A percentile compares a stretch with the other conserved stretches of the same genome.
phyloP scores from a whole-genome alignment of 73 alveolate species.

The Loxodes magnus region DNA sequence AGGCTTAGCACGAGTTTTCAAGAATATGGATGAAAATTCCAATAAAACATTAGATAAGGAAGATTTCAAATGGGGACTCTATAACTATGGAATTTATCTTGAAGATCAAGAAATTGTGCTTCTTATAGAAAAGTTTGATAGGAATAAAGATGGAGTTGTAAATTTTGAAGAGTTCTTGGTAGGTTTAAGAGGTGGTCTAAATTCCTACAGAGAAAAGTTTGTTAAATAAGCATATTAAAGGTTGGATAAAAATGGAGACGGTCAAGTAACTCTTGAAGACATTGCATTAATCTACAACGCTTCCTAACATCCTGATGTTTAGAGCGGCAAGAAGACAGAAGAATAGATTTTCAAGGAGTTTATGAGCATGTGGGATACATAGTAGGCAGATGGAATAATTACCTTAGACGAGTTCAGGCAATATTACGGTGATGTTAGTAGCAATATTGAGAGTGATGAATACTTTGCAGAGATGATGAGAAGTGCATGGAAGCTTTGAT shows the following conservation, averaged over 20 bases:
- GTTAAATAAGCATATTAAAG: slow-evolving; percentile 55
- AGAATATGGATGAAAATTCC: slow-evolving; percentile 54
- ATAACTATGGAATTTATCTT: slow-evolving; percentile 51
- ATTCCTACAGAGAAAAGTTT: slow-evolving; percentile 48
- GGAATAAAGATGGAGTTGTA: slow-evolving; percentile 60
- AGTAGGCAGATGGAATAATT: slow-evolving; percentile 61
- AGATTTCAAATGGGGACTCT: slow-evolving; percentile 59
- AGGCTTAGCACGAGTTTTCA: slow-evolving; percentile 64
- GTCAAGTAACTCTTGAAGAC: slow-evolving; percentile 68
- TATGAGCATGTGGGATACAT: slow-evolving; percentile 61
- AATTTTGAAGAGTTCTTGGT: slow-evolving; percentile 64
- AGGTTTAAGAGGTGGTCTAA: slow-evolving; percentile 57
- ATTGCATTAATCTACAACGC: slow-evolving; percentile 69
- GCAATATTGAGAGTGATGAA: slow-evolving; percentile 70
- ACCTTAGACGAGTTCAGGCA: slow-evolving; percentile 65
- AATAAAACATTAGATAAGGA: slow-evolving; percentile 41
- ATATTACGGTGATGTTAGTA: slow-evolving; percentile 64
- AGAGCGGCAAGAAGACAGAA: slow-evolving; percentile 41
- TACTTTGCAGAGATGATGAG: slow-evolving; percentile 62
- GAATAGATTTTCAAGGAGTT: slow-evolving; percentile 50
- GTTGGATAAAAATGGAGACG: slow-evolving; percentile 66
- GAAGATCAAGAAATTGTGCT: slow-evolving; percentile 39
- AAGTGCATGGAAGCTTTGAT: slow-evolving; percentile 74
- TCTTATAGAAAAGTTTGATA: slow-evolving; percentile 46
- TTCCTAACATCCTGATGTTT: slow-evolving; percentile 58